phyloP scores from a whole-genome alignment of 805 yeast species.

The Saccharomycopsis olivae region DNA sequence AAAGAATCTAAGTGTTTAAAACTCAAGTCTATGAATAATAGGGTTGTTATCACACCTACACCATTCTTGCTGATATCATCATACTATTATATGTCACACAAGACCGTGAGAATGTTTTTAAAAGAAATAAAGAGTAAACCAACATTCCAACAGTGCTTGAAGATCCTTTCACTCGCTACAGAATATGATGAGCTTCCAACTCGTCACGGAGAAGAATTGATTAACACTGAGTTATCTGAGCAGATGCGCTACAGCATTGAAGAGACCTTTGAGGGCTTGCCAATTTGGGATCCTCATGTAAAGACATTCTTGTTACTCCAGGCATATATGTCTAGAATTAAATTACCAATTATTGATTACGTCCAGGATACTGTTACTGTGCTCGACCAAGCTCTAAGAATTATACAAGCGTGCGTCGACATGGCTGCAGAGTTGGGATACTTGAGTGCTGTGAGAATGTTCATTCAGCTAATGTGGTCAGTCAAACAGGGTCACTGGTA shows the following conservation, averaged over 20 bases:
- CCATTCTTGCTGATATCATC: conserved; percentile 80
- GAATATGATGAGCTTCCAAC: conserved; percentile 87
- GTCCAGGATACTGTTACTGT: conserved; percentile 89
- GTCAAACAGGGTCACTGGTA: conserved; percentile 84
- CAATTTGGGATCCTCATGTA: conserved; percentile 83
- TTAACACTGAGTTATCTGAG: conserved; percentile 75
- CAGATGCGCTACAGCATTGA: conserved; percentile 50
- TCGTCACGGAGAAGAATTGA: conserved; percentile 83
- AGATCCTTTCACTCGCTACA: conserved; percentile 44
- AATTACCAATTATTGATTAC: conserved; percentile 90
- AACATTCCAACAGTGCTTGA: conserved; percentile 53
- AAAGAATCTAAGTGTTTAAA: conserved; percentile 62
- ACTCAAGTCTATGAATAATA: conserved; percentile 26
- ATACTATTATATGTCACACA: conserved; percentile 86
- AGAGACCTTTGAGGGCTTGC: conserved; percentile 38
- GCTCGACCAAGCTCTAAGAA: conserved; percentile 87
- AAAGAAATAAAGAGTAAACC: conserved; percentile 35
- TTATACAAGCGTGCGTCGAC: conserved; percentile 86
- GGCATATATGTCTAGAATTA: conserved; percentile 60
- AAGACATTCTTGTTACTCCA: conserved; percentile 64
- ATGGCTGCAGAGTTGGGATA: conserved; percentile 79
- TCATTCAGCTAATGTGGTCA: conserved; percentile 69
- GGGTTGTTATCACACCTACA: conserved; percentile 45
- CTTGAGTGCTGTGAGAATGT: conserved; percentile 44
- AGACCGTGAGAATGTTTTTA: conserved; percentile 66